phyloP scores from a whole-genome alignment of 2,329 filamentous ascomycete species.

The Nannizziopsis barbatae region DNA sequence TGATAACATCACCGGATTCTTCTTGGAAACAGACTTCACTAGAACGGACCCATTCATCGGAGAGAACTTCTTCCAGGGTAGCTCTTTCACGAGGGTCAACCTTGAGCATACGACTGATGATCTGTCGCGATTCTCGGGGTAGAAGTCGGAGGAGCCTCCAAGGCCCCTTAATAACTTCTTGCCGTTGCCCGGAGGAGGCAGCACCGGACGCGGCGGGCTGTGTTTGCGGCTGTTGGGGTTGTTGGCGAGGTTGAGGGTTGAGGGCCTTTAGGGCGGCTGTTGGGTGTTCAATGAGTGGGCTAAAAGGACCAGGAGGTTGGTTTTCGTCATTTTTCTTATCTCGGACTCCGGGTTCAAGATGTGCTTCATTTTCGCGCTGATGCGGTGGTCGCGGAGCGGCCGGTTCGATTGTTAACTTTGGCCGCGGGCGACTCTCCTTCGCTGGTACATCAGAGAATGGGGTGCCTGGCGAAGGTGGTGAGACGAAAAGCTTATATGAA shows the following conservation, averaged over 20 bases:
- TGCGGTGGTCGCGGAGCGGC: constrained; percentile 1
- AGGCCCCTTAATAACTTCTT: constrained; percentile 78
- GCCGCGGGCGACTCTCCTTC: constrained; percentile 24
- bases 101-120: constrained; percentile 86
- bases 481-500: constrained; percentile 85
- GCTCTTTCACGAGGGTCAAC: constrained; percentile 74
- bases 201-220: constrained; percentile 14
- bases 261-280: constrained; percentile 12
- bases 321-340: constrained; percentile 10
- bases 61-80: constrained; percentile 71
- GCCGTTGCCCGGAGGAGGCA: constrained; percentile 30
- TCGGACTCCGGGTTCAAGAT: constrained; percentile 8
- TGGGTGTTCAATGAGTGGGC: constrained; percentile 14
- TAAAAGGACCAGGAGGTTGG: constrained; percentile 3
- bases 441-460: constrained; percentile 34
- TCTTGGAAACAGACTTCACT: constrained; percentile 74
- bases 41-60: constrained; percentile 80
- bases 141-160: constrained; percentile 80
- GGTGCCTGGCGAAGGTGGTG: constrained; percentile 64
- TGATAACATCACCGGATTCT: constrained; percentile 59
- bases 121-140: constrained; percentile 77
- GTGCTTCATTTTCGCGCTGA: not conserved
- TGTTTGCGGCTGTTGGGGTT: constrained; percentile 6
- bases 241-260: constrained; percentile 12
- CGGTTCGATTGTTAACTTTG: constrained; percentile 24